Conservation (phyloP, 2,329 filamentous ascomycete species). For the Pseudogymnoascus sp. region DNA sequence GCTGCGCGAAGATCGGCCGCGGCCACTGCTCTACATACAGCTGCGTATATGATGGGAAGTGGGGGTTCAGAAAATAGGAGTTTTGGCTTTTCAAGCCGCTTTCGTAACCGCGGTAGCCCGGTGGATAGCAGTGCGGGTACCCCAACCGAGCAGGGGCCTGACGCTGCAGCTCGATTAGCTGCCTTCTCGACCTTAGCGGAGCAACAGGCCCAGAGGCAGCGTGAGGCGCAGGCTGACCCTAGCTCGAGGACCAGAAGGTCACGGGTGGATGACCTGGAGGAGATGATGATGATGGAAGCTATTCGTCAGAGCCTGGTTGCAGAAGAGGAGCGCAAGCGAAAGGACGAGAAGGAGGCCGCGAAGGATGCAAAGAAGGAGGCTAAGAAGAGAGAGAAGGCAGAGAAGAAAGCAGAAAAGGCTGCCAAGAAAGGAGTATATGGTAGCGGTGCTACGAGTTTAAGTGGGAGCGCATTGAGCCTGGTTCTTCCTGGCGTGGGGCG, state of each 20-base stretch:
- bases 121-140: conserved; percentile 25
- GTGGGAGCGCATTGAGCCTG: conserved; percentile 58
- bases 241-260: conserved; percentile 37
- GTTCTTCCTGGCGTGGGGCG: conserved; percentile 42
- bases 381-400: conserved; percentile 69
- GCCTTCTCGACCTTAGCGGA: conserved; percentile 6
- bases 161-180: conserved; percentile 15
- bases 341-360: conserved; percentile 68
- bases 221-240: conserved; percentile 23
- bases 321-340: conserved; percentile 85
- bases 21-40: conserved; percentile 88
- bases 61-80: conserved; percentile 21
- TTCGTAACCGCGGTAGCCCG: conserved; percentile 27
- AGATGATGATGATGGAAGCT: conserved; percentile 98
- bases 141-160: conserved; percentile 20
- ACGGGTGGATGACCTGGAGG: conserved; percentile 81
- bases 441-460: conserved; percentile 46
- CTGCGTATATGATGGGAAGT: conserved; percentile 80
- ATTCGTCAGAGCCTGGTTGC: conserved; percentile 84
- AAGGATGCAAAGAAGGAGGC: conserved; percentile 81
- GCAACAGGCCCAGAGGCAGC: conserved; percentile 1
- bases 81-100: conserved; percentile 25
- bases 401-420: conserved; percentile 43
- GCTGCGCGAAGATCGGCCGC: conserved; percentile 81
- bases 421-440: conserved; percentile 51